Percentiles rank a stretch among this genome's conserved stretches.
These are phyloP conservation scores for Coemansia sp. DNA, from an alignment of 192 early-diverging fungal species.

Conservation along the genomic window DNA sequence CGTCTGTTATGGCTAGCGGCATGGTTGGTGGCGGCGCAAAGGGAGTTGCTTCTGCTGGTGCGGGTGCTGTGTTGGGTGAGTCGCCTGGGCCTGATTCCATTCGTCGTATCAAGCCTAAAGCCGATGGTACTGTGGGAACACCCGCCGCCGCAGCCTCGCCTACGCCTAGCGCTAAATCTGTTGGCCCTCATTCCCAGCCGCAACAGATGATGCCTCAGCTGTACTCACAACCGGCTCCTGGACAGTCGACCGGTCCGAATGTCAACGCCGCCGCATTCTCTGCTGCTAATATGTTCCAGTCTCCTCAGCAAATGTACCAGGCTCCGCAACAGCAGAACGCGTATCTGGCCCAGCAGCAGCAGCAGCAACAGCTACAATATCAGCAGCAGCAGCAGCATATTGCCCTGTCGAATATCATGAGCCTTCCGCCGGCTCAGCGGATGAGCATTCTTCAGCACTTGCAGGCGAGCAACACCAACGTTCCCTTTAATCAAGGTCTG, in stretches of 20 bases:
- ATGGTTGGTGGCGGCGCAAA: too few species aligned
- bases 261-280: not conserved
- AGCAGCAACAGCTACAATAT: slow-evolving; percentile 2
- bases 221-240: not conserved
- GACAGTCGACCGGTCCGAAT: slow-evolving; percentile 11
- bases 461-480: slow-evolving; percentile 11
- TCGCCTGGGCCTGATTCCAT: slow-evolving; percentile 28
- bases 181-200: not conserved
- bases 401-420: slow-evolving; percentile 10
- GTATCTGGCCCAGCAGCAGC: slow-evolving; percentile 16
- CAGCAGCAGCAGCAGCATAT: slow-evolving; percentile 21
- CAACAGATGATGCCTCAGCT: slow-evolving; percentile 13
- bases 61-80: not conserved
- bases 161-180: slow-evolving; percentile 45
- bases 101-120: slow-evolving; percentile 45
- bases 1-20: not conserved
- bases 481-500: slow-evolving; percentile 23
- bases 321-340: slow-evolving; percentile 18
- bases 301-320: slow-evolving; percentile 12
- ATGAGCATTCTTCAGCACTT: slow-evolving; percentile 36
- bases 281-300: slow-evolving; percentile 18
- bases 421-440: slow-evolving; percentile 26
- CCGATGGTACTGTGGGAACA: slow-evolving; percentile 16
- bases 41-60: not conserved
- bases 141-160: slow-evolving; percentile 25